phyloP scores from a whole-genome alignment of 2,329 filamentous ascomycete species.

The Microsporum canis region DNA sequence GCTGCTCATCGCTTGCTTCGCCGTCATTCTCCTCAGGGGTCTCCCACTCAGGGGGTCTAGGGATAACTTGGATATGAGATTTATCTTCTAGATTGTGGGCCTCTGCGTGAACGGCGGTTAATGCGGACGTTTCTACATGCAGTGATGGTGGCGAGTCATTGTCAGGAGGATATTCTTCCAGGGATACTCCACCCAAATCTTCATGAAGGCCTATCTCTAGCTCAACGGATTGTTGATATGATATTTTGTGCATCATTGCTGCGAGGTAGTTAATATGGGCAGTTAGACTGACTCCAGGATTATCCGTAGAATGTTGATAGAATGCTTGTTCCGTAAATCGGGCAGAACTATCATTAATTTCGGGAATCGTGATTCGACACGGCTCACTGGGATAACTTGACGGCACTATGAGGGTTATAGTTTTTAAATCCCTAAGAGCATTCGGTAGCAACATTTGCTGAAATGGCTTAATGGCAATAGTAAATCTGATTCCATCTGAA shows the following conservation, averaged over 20 bases:
- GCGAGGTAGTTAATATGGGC: slow-evolving; percentile 64
- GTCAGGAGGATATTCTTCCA: not conserved
- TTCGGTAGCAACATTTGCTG: slow-evolving; percentile 50
- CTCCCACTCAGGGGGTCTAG: slow-evolving; percentile 67
- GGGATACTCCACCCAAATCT: not conserved
- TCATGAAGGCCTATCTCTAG: not conserved
- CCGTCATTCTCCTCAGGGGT: slow-evolving; percentile 36
- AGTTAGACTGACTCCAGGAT: slow-evolving; percentile 53
- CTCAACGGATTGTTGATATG: slow-evolving; percentile 40
- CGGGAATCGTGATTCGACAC: slow-evolving; percentile 54
- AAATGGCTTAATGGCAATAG: slow-evolving; percentile 56
- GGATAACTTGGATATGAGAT: slow-evolving; percentile 59
- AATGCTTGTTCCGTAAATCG: slow-evolving; percentile 57
- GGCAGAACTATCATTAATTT: slow-evolving; percentile 49
- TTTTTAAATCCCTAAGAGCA: slow-evolving; percentile 50
- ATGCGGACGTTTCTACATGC: slow-evolving; percentile 6
- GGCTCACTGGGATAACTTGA: slow-evolving; percentile 59
- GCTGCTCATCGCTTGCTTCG: slow-evolving; percentile 30
- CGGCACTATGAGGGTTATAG: slow-evolving; percentile 58
- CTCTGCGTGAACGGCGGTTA: slow-evolving; percentile 7
- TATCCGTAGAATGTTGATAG: slow-evolving; percentile 44
- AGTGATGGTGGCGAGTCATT: not conserved
- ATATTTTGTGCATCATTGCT: slow-evolving; percentile 58
- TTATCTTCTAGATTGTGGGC: slow-evolving; percentile 22
- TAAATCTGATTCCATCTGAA: slow-evolving; percentile 58